These are phyloP conservation scores for Papiliotrema fonsecae DNA, from an alignment of 1,284 basidiomycete species.

Conservation along the genomic window DNA sequence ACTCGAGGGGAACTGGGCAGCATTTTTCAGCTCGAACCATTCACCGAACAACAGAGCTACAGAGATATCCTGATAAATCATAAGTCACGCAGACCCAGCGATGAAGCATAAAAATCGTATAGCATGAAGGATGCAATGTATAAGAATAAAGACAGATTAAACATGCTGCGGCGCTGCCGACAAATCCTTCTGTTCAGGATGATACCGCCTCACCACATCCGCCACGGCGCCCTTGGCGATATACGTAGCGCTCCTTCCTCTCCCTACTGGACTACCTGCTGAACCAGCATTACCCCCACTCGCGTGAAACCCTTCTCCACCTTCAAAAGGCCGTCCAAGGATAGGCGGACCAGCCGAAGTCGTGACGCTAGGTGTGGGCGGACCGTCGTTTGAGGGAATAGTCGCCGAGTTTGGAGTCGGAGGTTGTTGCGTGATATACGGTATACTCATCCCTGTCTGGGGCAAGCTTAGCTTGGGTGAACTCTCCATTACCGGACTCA, in stretches of 20 bases:
- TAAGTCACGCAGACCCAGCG: too few species aligned
- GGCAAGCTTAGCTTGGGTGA: not conserved
- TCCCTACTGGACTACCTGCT: not conserved
- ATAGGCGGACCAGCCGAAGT: slow-evolving; percentile 10
- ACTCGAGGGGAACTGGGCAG: too few species aligned
- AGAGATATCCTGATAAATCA: too few species aligned
- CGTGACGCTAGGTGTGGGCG: not conserved
- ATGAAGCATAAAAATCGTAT: too few species aligned
- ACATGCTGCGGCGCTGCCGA: not conserved
- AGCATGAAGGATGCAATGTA: not conserved
- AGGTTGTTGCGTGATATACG: slow-evolving; percentile 33
- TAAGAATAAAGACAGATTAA: too few species aligned
- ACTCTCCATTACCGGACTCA: not conserved
- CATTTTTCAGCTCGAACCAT: too few species aligned
- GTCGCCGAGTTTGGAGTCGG: slow-evolving; percentile 25
- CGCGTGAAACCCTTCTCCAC: slow-evolving; percentile 1
- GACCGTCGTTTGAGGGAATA: not conserved
- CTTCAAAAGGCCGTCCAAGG: not conserved
- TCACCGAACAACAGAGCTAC: too few species aligned
- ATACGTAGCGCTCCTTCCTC: slow-evolving; percentile 41
- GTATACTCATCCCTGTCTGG: slow-evolving; percentile 9
- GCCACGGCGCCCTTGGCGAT: slow-evolving; percentile 44
- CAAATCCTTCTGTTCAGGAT: slow-evolving; percentile 6
- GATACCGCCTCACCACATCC: slow-evolving; percentile 40
- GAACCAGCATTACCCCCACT: slow-evolving; percentile 8